These are phyloP conservation scores for Hymenoscyphus fraxineus DNA, from an alignment of 2,329 filamentous ascomycete species.

Conservation along the genomic window DNA sequence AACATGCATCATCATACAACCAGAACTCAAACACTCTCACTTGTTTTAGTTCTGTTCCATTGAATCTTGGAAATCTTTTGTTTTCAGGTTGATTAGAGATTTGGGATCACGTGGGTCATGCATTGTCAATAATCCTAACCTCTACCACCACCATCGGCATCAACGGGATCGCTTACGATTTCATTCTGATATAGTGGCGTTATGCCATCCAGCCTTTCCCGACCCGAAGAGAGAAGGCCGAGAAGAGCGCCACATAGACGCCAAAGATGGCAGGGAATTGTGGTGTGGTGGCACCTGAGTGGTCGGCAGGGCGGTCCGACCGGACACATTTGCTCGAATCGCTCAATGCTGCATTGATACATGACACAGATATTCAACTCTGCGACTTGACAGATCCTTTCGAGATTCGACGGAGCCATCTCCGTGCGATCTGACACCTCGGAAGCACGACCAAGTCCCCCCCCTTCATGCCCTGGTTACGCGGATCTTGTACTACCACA, in stretches of 20 bases:
- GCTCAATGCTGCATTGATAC: background rate
- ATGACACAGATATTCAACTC: background rate
- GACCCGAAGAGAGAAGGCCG: background rate
- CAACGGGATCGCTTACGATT: background rate
- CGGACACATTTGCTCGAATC: background rate
- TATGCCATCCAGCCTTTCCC: background rate
- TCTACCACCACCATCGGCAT: background rate
- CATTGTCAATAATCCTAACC: too few species aligned
- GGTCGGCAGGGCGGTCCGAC: background rate
- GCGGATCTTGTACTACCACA: background rate
- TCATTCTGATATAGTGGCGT: background rate
- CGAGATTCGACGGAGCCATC: background rate
- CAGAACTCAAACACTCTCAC: background rate
- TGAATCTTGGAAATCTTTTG: background rate
- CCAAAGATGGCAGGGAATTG: background rate
- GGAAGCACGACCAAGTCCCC: background rate
- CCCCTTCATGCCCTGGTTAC: background rate
- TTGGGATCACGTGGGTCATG: background rate
- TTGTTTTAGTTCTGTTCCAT: background rate
- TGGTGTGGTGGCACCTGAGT: background rate
- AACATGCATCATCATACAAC: background rate
- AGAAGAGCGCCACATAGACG: background rate
- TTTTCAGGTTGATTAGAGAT: too few species aligned
- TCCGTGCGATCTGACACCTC: conserved; percentile 2
- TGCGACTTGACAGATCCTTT: background rate